Evolutionary conservation across 352 stramenopile genomes (phyloP).

Genomic region (Hyaloperonospora brassicae): DNA sequence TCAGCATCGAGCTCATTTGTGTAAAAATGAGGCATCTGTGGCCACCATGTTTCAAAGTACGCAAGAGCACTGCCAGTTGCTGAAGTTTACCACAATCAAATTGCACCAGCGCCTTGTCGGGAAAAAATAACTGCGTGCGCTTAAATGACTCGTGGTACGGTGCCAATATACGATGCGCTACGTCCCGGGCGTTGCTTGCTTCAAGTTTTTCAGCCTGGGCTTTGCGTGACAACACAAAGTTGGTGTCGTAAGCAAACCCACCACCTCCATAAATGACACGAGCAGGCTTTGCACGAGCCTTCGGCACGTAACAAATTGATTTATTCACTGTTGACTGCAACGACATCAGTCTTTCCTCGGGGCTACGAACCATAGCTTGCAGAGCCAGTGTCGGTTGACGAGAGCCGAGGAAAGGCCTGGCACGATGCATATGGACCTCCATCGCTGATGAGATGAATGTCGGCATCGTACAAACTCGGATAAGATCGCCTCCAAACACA

Average conservation of each 20-base stretch:
- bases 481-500: conserved; percentile 38
- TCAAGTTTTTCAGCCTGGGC: conserved; percentile 17
- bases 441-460: conserved; percentile 69
- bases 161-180: conserved; percentile 33
- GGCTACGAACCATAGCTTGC: conserved; percentile 37
- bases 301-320: conserved; percentile 69
- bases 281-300: conserved; percentile 39
- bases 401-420: conserved; percentile 16
- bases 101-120: conserved; percentile 95
- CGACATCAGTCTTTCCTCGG: conserved; percentile 34
- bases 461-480: conserved; percentile 42
- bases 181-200: conserved; percentile 12
- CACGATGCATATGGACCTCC: conserved; percentile 47
- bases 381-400: conserved; percentile 36
- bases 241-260: conserved; percentile 31
- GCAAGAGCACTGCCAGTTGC: conserved; percentile 85
- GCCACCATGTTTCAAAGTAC: conserved; percentile 90
- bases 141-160: conserved; percentile 59
- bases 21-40: conserved; percentile 95
- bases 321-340: conserved; percentile 45
- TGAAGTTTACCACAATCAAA: conserved; percentile 95
- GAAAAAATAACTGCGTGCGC: conserved; percentile 90
- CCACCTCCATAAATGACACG: conserved; percentile 33
- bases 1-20: conserved; percentile 99
- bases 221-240: conserved; percentile 40